A percentile compares a stretch with the other conserved stretches of the same genome.
Evolutionary conservation across 208 protist genomes (phyloP).

Genomic region (Endotrypanum monterogeii): DNA sequence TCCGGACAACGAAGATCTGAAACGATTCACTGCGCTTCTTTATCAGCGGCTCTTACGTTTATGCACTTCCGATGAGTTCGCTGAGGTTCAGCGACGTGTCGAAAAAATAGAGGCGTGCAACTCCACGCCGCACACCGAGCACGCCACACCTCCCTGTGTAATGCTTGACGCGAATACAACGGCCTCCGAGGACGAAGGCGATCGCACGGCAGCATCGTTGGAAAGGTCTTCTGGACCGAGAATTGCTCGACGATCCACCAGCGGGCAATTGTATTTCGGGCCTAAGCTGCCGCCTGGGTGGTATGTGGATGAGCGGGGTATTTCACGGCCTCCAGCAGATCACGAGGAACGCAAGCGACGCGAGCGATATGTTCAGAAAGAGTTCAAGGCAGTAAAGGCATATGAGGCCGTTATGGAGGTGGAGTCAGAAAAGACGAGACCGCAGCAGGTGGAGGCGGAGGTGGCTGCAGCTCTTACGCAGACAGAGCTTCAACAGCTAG

Average conservation of each 20-base stretch:
- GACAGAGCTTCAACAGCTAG: conserved; percentile 48
- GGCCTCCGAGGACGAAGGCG: conserved; percentile 57
- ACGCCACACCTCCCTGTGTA: conserved; percentile 43
- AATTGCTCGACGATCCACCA: not conserved
- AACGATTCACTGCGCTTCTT: conserved; percentile 55
- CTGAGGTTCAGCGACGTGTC: conserved; percentile 40
- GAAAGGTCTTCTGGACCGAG: not conserved
- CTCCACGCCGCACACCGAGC: conserved; percentile 30
- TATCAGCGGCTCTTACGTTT: conserved; percentile 56
- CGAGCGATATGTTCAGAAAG: conserved; percentile 52
- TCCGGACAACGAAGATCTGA: conserved; percentile 40
- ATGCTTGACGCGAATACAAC: conserved; percentile 72
- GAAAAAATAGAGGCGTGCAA: conserved; percentile 29
- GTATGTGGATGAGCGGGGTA: conserved; percentile 64
- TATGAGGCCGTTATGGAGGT: conserved; percentile 69
- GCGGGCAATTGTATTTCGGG: conserved; percentile 23
- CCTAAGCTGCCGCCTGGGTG: conserved; percentile 70
- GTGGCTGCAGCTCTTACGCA: conserved; percentile 42
- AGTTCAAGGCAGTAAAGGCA: conserved; percentile 75
- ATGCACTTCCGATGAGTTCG: conserved; percentile 45
- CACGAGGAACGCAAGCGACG: conserved; percentile 35
- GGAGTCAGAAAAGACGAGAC: conserved; percentile 26
- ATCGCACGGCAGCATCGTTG: not conserved
- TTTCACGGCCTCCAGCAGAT: conserved; percentile 54
- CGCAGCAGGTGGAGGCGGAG: conserved; percentile 21